Conservation (phyloP, 2,329 filamentous ascomycete genomes). For the Apiospora saccharicola region DNA sequence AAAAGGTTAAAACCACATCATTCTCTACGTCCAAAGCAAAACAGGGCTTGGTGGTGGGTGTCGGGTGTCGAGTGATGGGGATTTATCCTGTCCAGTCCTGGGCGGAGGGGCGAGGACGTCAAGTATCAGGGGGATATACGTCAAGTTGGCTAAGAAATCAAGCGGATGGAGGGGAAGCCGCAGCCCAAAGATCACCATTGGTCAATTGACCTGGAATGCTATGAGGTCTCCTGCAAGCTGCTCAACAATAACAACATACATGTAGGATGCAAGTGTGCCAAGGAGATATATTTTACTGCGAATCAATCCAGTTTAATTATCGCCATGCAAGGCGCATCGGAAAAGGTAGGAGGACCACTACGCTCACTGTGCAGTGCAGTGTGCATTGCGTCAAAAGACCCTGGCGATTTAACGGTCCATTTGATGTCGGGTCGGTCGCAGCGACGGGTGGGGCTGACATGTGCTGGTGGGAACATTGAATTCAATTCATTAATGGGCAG, state of each 20-base stretch:
- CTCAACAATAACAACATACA: slow-evolving; percentile 7
- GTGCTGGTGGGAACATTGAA: slow-evolving; percentile 11
- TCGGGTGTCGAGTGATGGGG: not conserved
- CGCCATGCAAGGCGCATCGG: slow-evolving; percentile 20
- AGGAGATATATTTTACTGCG: not conserved
- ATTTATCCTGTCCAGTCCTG: slow-evolving; percentile 9
- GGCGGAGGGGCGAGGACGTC: slow-evolving; percentile 8
- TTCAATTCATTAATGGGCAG: not conserved
- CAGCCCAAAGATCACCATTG: slow-evolving; percentile 30
- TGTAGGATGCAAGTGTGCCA: not conserved
- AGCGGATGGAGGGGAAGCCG: slow-evolving; percentile 27
- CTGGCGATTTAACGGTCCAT: not conserved
- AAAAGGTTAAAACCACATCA: not conserved
- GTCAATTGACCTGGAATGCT: slow-evolving; percentile 33
- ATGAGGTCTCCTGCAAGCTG: not conserved
- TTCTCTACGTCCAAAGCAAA: not conserved
- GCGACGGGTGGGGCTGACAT: slow-evolving; percentile 26
- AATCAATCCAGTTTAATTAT: slow-evolving; percentile 12
- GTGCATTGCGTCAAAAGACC: slow-evolving; percentile 20
- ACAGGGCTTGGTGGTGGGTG: not conserved
- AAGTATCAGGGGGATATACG: slow-evolving; percentile 13
- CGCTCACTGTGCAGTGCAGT: too few species aligned
- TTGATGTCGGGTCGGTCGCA: slow-evolving; percentile 2
- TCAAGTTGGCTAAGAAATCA: slow-evolving; percentile 15
- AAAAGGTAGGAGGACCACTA: not conserved